Evolutionary conservation across 345 rosid genomes (phyloP).

Genomic region (Hirschfeldia incana): DNA sequence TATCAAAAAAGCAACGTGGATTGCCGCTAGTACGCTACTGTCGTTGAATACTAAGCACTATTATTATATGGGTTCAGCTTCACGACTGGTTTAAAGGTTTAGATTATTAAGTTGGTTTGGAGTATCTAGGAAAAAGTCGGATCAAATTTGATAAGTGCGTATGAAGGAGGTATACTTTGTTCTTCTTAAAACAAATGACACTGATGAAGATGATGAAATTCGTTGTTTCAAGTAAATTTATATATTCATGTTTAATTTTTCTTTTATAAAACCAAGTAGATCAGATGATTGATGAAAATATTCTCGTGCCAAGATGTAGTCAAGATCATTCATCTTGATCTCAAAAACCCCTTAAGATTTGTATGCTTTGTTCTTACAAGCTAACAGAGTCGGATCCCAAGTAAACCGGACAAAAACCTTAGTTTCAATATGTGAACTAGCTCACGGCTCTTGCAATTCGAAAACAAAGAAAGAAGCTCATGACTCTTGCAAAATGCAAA

Average conservation of each 20-base stretch:
- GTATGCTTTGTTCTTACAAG: not conserved
- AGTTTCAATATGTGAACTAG: not conserved
- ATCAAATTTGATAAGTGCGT: not conserved
- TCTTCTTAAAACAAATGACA: too few species aligned
- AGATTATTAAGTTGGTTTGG: not conserved
- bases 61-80: not conserved
- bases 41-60: not conserved
- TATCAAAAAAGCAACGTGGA: slow-evolving; percentile 20
- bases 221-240: not conserved
- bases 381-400: not conserved
- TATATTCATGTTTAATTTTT: not conserved
- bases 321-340: not conserved
- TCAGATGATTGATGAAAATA: not conserved
- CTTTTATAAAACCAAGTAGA: not conserved
- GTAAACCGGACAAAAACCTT: not conserved
- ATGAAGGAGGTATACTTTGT: not conserved
- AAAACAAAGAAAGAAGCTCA: not conserved
- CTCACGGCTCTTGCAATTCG: not conserved
- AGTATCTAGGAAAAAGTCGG: not conserved
- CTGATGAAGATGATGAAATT: not conserved
- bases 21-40: slow-evolving; percentile 10
- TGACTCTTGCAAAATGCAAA: not conserved
- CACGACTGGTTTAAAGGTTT: not conserved
- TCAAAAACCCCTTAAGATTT: not conserved
- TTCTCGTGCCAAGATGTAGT: not conserved